Conservation (phyloP, 441 rosid species). For the Populus hybrid region DNA sequence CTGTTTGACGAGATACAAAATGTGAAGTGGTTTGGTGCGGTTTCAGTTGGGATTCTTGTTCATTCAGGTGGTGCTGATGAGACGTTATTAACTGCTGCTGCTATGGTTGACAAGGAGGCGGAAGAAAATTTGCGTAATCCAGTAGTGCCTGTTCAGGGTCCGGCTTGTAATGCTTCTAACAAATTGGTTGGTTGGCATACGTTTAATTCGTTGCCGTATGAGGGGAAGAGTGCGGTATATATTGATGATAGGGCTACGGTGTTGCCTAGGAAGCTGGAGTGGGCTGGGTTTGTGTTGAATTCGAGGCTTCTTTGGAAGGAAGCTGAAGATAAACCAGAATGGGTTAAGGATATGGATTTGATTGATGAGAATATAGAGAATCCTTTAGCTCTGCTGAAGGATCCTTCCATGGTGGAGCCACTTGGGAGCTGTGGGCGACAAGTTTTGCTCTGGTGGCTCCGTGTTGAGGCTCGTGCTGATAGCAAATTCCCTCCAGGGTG, state of each 20-base stretch:
- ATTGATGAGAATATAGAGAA: slow-evolving; percentile 54
- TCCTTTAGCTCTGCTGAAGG: slow-evolving; percentile 71
- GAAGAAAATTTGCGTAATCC: slow-evolving; percentile 27
- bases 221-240: slow-evolving; percentile 57
- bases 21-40: slow-evolving; percentile 88
- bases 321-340: slow-evolving; percentile 60
- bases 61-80: slow-evolving; percentile 53
- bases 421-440: slow-evolving; percentile 95
- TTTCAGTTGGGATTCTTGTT: slow-evolving; percentile 80
- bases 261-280: slow-evolving; percentile 81
- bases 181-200: slow-evolving; percentile 86
- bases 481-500: slow-evolving; percentile 98
- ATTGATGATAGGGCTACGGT: slow-evolving; percentile 85
- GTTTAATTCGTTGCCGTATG: slow-evolving; percentile 62
- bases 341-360: slow-evolving; percentile 71
- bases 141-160: slow-evolving; percentile 83
- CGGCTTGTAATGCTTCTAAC: slow-evolving; percentile 79
- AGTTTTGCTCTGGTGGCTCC: slow-evolving; percentile 97
- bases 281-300: slow-evolving; percentile 96
- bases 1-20: slow-evolving; percentile 90
- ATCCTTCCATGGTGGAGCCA: slow-evolving; percentile 76
- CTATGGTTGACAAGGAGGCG: slow-evolving; percentile 26
- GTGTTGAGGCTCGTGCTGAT: slow-evolving; percentile 97
- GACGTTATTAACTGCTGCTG: slow-evolving; percentile 32
- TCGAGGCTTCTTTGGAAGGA: slow-evolving; percentile 90